Conservation (phyloP, 2,329 filamentous ascomycete species). For the Aspergillus fumigatus region DNA sequence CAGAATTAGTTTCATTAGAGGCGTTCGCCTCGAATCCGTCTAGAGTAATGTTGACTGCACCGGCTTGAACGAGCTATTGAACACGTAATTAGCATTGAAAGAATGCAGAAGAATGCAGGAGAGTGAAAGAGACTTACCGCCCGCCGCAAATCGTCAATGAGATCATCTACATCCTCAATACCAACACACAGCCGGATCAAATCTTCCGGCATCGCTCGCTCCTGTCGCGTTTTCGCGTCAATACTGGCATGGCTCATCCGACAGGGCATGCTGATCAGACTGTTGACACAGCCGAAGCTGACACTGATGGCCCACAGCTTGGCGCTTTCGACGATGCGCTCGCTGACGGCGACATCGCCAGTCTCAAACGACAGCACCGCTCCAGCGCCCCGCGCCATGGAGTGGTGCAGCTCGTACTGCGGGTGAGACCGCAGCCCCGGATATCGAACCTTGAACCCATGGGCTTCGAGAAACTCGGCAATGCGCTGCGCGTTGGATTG, state of each 20-base stretch:
- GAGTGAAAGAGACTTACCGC: conserved; percentile 61
- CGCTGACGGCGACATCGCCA: conserved; percentile 74
- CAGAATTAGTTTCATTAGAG: neutral
- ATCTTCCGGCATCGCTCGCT: conserved; percentile 92
- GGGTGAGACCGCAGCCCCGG: conserved; percentile 91
- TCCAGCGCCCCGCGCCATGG: conserved; percentile 88
- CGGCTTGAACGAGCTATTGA: conserved; percentile 78
- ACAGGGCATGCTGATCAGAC: conserved; percentile 97
- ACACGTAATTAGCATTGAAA: conserved; percentile 10
- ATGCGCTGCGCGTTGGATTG: conserved; percentile 88
- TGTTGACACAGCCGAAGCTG: conserved; percentile 97
- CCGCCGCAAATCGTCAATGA: conserved; percentile 87
- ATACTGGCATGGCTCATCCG: conserved; percentile 99
- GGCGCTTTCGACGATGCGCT: conserved; percentile 90
- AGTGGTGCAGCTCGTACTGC: conserved; percentile 94
- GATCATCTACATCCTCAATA: conserved; percentile 86
- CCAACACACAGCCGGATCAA: conserved; percentile 93
- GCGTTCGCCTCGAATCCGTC: conserved; percentile 70
- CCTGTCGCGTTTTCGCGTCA: conserved; percentile 84
- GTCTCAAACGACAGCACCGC: conserved; percentile 96
- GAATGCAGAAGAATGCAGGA: too few species aligned
- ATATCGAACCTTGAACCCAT: conserved; percentile 92
- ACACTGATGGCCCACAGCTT: conserved; percentile 93
- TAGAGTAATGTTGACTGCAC: conserved; percentile 79
- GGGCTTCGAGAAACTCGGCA: conserved; percentile 82